Evolutionary conservation across 2,329 filamentous ascomycete species (phyloP).

Genomic region (Dothideomycetidae sp.): DNA sequence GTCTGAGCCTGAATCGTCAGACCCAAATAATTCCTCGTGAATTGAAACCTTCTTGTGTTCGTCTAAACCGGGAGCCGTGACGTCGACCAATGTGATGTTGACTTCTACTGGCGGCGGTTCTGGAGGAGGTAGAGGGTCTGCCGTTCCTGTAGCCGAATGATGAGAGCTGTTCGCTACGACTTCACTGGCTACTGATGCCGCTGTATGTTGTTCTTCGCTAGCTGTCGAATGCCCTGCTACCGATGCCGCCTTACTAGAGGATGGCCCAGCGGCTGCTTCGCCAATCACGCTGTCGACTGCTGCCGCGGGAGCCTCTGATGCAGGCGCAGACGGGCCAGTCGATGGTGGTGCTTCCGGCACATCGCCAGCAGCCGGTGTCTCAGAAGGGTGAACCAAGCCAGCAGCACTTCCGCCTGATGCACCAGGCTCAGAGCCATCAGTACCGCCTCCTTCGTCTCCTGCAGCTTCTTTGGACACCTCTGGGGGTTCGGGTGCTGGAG

Average conservation of each 20-base stretch:
- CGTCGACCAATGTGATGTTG: background rate
- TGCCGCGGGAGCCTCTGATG: background rate
- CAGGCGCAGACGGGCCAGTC: background rate
- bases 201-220: too few relatives aligned
- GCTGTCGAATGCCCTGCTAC: background rate
- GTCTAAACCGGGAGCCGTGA: background rate
- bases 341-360: background rate
- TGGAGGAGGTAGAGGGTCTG: background rate
- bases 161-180: background rate
- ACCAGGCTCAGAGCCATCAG: background rate
- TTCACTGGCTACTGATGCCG: background rate
- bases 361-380: background rate
- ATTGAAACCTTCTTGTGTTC: slow-evolving; percentile 4
- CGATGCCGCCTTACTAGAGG: background rate
- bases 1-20: slow-evolving; percentile 1
- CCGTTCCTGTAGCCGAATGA: background rate
- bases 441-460: background rate
- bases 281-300: background rate
- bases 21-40: slow-evolving; percentile 5
- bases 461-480: background rate
- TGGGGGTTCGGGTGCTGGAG: background rate
- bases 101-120: background rate
- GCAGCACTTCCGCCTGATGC: background rate
- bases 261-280: background rate
- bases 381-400: too few relatives aligned